Base-by-base conservation (phyloP, 345 rosid genomes). In the Mangifera indica region DNA sequence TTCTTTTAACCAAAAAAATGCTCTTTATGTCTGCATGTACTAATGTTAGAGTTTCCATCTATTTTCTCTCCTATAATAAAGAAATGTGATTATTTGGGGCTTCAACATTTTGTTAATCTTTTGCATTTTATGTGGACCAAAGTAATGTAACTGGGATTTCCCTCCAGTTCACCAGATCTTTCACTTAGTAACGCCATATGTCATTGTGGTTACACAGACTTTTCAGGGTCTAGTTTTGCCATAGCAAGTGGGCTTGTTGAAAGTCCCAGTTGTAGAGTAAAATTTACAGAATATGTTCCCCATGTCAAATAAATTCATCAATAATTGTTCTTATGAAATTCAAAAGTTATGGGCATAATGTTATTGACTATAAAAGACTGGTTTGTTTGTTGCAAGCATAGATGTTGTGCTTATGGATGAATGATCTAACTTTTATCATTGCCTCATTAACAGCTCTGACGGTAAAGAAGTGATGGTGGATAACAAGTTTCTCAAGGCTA, bases 391-490 rank as follows among this genome's bases (percentile, higher is more conserved):
- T 32, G n/a, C 20, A 14, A 68, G 29, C 54, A 21, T 53, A 40
- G 55, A 22, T 60, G 40, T 26, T 25, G 7, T 70, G 20, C 10
- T 58, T 29, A 22, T 0, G 10, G 72, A 25, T 56, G 44, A 70
- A 53, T 40, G 52, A 12, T n/a, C 17, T 20, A 57, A 10, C 25
- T 6, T 29, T 14, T 10, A 51, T 22, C 32, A 6, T 45, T 63
- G 51, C 42, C 21, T 57, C 1, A 25, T 69, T 69, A 76, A 76
- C 76, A 93, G 98, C 85, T 86, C 97, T 55, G 97, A 96, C 84
- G 99, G 97, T 67, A 82, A 83, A 78, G 93, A 96, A 83, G 95
- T 89, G 60, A 62, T 83, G 63, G 97, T 96, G 73, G 91, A 93
- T 79, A 96, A 96, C 83, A 79, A 72, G 71, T 88, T 81, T 84